Conservation (phyloP, 768 basidiomycete genomes). For the Glaciozyma martinii region DNA sequence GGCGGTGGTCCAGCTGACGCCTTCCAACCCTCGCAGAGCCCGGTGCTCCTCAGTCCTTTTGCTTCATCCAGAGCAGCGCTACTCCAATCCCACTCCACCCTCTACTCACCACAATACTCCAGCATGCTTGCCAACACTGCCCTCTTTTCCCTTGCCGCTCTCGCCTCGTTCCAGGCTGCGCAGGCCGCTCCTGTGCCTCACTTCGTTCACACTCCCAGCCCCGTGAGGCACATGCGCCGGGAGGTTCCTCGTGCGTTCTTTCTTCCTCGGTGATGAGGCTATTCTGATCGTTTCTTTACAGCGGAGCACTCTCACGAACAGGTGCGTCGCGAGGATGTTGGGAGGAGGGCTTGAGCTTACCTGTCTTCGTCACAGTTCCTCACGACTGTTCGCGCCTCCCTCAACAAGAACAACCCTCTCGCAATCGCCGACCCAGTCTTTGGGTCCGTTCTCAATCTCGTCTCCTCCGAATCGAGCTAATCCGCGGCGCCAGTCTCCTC, state of each 20-base stretch:
- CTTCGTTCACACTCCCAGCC: neutral
- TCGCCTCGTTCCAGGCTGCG: too few relatives aligned
- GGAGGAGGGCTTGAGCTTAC: too few relatives aligned
- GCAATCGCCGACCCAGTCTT: slow-evolving; percentile 51
- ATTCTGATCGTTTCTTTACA: neutral
- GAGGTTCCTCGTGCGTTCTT: neutral
- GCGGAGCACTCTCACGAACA: slow-evolving; percentile 57
- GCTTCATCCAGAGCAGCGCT: neutral
- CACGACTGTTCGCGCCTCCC: slow-evolving; percentile 47
- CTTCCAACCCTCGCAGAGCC: neutral
- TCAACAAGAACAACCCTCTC: slow-evolving; percentile 53
- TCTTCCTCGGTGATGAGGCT: neutral
- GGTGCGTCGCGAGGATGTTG: neutral
- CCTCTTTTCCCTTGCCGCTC: neutral
- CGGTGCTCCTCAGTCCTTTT: neutral
- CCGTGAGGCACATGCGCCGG: neutral
- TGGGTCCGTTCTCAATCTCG: slow-evolving; percentile 58
- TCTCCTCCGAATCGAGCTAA: neutral
- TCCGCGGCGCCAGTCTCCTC: neutral
- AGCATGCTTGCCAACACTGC: neutral
- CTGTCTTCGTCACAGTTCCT: slow-evolving; percentile 41
- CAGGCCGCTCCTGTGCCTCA: neutral
- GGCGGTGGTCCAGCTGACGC: neutral
- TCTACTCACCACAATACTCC: neutral
- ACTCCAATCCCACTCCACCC: neutral